phyloP scores from a whole-genome alignment of 2,329 filamentous ascomycete genomes.

The Hirsutella minnesotensis region DNA sequence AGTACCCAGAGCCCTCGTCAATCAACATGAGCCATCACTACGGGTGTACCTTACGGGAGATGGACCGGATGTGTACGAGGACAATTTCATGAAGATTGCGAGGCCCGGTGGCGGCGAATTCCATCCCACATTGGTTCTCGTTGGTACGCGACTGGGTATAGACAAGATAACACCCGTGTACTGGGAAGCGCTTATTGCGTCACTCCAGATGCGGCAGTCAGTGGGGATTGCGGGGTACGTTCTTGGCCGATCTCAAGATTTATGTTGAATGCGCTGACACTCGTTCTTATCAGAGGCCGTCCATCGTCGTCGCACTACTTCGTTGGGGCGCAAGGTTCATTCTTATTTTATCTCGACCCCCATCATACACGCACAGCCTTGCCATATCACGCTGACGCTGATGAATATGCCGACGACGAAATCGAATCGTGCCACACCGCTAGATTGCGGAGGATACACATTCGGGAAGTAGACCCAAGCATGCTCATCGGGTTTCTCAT shows the following conservation, averaged over 20 bases:
- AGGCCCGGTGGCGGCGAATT: conserved; percentile 54
- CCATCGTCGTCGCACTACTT: conserved; percentile 73
- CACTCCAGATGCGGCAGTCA: conserved; percentile 81
- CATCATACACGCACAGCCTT: conserved; percentile 73
- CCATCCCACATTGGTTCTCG: conserved; percentile 74
- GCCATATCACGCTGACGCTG: conserved; percentile 43
- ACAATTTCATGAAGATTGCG: conserved; percentile 71
- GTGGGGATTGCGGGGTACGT: conserved; percentile 86
- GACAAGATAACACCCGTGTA: conserved; percentile 92
- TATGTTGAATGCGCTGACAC: background rate
- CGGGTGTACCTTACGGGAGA: conserved; percentile 85
- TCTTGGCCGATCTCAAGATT: background rate
- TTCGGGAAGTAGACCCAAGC: conserved; percentile 92
- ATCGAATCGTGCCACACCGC: conserved; percentile 78
- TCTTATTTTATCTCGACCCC: conserved; percentile 91
- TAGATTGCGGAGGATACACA: conserved; percentile 67
- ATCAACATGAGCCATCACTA: conserved; percentile 51
- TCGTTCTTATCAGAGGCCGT: conserved; percentile 51
- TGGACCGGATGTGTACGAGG: conserved; percentile 85
- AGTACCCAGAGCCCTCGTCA: conserved; percentile 55
- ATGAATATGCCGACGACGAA: conserved; percentile 58
- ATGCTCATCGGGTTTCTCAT: conserved; percentile 96
- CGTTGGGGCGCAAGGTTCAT: conserved; percentile 50
- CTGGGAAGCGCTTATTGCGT: conserved; percentile 80
- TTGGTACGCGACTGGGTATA: conserved; percentile 82